Evolutionary conservation across 1,139 yeast genomes (phyloP).

Genomic region (Ogataea hybrid): DNA sequence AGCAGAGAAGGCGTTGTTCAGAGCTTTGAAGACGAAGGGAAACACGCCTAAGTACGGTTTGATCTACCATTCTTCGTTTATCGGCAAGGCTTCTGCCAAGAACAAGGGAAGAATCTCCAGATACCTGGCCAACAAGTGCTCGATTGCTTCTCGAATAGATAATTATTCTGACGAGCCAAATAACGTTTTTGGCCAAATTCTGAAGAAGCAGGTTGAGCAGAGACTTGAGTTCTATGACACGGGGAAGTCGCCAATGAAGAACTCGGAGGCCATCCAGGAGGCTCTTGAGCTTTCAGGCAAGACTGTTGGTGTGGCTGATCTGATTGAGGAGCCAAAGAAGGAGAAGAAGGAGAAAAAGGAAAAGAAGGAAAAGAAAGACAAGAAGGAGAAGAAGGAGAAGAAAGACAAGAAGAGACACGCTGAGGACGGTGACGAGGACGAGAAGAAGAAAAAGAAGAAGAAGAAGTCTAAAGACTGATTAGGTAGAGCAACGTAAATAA

Average conservation of each 20-base stretch:
- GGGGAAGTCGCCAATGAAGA: slow-evolving; percentile 96
- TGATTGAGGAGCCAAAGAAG: slow-evolving; percentile 53
- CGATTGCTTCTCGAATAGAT: slow-evolving; percentile 98
- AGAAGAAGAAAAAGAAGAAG: slow-evolving; percentile 52
- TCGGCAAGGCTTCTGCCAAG: slow-evolving; percentile 94
- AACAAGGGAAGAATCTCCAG: slow-evolving; percentile 99
- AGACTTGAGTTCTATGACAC: slow-evolving; percentile 94
- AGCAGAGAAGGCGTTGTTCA: slow-evolving; percentile 97
- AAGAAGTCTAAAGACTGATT: slow-evolving; percentile 43
- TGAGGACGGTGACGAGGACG: slow-evolving; percentile 46
- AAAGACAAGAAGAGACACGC: slow-evolving; percentile 51
- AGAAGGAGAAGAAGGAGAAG: slow-evolving; percentile 47
- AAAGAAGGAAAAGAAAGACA: slow-evolving; percentile 46
- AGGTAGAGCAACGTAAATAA: slow-evolving; percentile 6
- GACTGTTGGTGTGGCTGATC: slow-evolving; percentile 39
- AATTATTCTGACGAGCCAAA: slow-evolving; percentile 87
- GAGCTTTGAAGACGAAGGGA: slow-evolving; percentile 98
- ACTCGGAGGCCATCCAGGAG: slow-evolving; percentile 88
- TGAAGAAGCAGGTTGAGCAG: slow-evolving; percentile 97
- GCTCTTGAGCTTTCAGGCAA: slow-evolving; percentile 70
- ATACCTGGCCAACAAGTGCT: slow-evolving; percentile 97
- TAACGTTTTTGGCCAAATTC: slow-evolving; percentile 82
- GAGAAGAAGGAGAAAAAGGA: slow-evolving; percentile 49
- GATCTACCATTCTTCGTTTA: slow-evolving; percentile 94
- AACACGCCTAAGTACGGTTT: slow-evolving; percentile 98